Conservation (phyloP, 164 flowering plant species). For the Magnolia kwangsiensis region DNA sequence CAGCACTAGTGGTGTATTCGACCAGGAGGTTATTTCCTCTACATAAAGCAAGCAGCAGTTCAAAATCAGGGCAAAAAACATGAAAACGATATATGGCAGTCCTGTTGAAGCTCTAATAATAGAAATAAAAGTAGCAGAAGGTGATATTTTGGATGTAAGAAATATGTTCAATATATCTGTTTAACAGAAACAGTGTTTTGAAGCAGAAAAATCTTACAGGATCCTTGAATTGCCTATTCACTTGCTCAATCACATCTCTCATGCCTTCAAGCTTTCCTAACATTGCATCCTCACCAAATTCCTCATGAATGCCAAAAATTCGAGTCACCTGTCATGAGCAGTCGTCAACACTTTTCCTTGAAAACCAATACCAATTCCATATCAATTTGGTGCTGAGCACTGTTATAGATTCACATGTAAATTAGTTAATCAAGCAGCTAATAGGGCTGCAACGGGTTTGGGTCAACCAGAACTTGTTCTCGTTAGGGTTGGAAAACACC, state of each 20-base stretch:
- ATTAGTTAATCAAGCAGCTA: neutral
- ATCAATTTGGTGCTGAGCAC: neutral
- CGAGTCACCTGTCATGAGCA: conserved; percentile 73
- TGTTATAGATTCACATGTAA: neutral
- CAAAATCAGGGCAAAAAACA: too few species aligned
- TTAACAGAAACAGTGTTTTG: neutral
- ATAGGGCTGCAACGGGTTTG: too few species aligned
- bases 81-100: too few species aligned
- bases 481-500: too few species aligned
- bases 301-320: conserved; percentile 80
- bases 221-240: conserved; percentile 83
- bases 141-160: neutral
- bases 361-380: neutral
- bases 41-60: too few species aligned
- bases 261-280: conserved; percentile 91
- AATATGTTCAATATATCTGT: neutral
- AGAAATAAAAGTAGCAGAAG: neutral
- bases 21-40: too few species aligned
- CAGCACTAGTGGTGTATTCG: too few species aligned
- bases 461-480: too few species aligned
- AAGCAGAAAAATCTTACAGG: conserved; percentile 48
- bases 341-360: neutral
- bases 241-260: conserved; percentile 95
- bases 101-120: neutral
- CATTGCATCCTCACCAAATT: conserved; percentile 95